Base-by-base conservation (phyloP, 352 stramenopile species). In the Globisporangium camurandrum region DNA sequence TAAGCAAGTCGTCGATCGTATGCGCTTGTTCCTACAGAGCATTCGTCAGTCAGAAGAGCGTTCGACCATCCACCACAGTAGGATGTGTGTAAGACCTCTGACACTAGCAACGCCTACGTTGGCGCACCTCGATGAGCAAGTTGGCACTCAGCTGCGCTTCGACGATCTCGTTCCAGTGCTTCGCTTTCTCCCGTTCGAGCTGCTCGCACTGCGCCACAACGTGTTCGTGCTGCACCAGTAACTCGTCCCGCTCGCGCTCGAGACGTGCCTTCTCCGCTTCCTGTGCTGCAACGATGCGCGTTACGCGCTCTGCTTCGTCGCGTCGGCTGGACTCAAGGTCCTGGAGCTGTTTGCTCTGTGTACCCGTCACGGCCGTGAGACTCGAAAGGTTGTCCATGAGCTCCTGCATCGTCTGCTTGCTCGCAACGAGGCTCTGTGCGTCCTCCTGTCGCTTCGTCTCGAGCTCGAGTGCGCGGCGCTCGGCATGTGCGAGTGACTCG, bases 91-190 rank as follows among this genome's bases (percentile, higher is more conserved):
- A n/a, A n/a, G n/a, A n/a, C n/a, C n/a, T n/a, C n/a, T n/a, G n/a
- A n/a, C n/a, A n/a, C n/a, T n/a, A n/a, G n/a, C n/a, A n/a, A 34
- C 30, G 14, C 30, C 9, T 12, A 34, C 30, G 11, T 11, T 14
- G 1, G 17, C 49, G 28, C 65, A 86, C 75, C 66, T 90, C 79
- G 38, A 90, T 88, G 19, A 86, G 60, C 34, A 86, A 44, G 41
- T 88, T 88, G 20, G 79, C 74, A 49, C 76, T 88, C 16, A 87
- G 54, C 62, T 91, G 76, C 10, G 69, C 75, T 19, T 69, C 49
- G 23, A 86, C 70, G 55, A 87, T 85, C 30, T 88, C 76, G 41
- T 83, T 88, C 70, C 66, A 84, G 37, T 84, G 71, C 37, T 75
- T 74, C 8, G 71, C 66, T 39, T 87, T 86, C 45, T 86, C 72